Percentiles rank a stretch among this genome's conserved stretches.
These are phyloP conservation scores for Fusarium camptoceras DNA, from an alignment of 2,329 filamentous ascomycete species.

Conservation along the genomic window DNA sequence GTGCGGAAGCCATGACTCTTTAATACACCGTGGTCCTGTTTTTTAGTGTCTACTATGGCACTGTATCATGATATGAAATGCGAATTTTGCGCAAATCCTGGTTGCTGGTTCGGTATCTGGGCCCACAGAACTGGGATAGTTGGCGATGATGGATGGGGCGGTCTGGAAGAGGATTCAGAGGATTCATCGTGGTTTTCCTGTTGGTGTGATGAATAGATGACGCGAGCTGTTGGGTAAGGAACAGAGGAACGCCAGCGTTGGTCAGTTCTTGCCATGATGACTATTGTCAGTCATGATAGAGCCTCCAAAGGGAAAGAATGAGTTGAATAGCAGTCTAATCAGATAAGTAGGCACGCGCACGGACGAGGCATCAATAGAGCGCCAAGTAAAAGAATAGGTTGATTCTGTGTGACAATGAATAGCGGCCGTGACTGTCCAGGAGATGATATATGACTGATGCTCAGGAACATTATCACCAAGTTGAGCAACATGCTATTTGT, in stretches of 20 bases:
- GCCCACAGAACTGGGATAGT: constrained; percentile 36
- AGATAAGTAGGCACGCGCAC: not conserved
- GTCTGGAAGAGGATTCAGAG: constrained; percentile 13
- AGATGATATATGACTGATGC: constrained; percentile 30
- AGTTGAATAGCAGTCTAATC: not conserved
- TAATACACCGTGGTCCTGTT: constrained; percentile 9
- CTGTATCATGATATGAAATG: constrained; percentile 38
- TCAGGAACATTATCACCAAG: constrained; percentile 35
- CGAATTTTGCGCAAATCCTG: constrained; percentile 28
- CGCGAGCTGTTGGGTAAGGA: not conserved
- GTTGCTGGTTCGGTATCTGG: constrained; percentile 19
- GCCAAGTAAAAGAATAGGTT: not conserved
- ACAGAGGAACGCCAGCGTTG: not conserved
- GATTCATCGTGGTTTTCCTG: constrained; percentile 11
- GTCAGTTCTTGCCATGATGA: not conserved
- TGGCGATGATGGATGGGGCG: constrained; percentile 23
- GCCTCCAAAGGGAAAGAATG: not conserved
- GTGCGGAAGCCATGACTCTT: constrained; percentile 31
- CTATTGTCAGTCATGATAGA: not conserved
- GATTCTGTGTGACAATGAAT: not conserved
- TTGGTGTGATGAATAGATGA: not conserved
- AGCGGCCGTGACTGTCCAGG: not conserved
- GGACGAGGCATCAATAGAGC: not conserved
- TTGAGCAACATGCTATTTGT: constrained; percentile 1
- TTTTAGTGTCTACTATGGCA: constrained; percentile 21